These are phyloP conservation scores for Diaporthe destruens DNA, from an alignment of 2,329 filamentous ascomycete species.

Conservation along the genomic window DNA sequence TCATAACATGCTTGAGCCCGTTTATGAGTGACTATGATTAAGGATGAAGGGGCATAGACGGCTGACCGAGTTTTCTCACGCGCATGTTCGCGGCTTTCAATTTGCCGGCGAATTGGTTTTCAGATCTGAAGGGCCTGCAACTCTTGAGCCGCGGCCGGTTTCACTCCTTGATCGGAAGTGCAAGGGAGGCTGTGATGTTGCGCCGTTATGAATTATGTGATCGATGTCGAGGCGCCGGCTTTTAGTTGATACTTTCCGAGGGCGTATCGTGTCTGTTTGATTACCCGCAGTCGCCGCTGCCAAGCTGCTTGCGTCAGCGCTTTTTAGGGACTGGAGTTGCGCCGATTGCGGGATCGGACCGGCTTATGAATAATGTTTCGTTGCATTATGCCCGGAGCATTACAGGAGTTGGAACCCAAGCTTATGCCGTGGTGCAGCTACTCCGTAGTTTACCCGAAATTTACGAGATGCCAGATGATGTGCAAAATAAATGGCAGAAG, in stretches of 20 bases:
- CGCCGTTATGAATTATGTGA: not conserved
- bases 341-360: slow-evolving; percentile 9
- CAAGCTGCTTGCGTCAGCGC: slow-evolving; percentile 10
- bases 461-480: no score
- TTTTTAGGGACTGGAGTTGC: not conserved
- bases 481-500: not conserved
- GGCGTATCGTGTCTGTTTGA: not conserved
- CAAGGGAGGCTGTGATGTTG: not conserved
- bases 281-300: not conserved
- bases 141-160: not conserved
- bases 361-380: not conserved
- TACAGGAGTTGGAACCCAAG: no score
- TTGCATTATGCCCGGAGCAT: not conserved
- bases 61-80: no score
- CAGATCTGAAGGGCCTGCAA: not conserved
- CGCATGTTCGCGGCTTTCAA: no score
- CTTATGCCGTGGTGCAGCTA: not conserved
- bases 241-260: not conserved
- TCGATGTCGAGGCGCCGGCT: not conserved
- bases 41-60: no score
- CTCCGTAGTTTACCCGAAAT: no score
- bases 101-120: not conserved
- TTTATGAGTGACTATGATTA: no score
- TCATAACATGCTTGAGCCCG: no score
- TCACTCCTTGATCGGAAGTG: not conserved